Conservation (phyloP, 805 yeast genomes). For the Pichia scutulata region DNA sequence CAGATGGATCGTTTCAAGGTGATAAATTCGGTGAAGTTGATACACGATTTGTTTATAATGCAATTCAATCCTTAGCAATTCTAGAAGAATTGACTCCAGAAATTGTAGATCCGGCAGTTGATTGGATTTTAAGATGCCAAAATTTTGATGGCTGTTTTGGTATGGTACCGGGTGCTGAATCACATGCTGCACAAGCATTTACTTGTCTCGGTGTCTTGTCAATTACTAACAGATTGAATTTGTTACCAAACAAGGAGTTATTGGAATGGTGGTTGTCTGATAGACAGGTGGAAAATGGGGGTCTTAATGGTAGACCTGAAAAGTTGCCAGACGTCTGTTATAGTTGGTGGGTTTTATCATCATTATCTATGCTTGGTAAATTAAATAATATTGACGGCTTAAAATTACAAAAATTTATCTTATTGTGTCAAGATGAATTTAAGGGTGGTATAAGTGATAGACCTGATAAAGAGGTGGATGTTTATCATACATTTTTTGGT, state of each 20-base stretch:
- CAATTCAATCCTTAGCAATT: constrained; percentile 64
- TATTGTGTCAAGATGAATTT: constrained; percentile 66
- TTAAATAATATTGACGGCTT: constrained; percentile 70
- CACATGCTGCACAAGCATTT: constrained; percentile 88
- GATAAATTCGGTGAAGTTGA: constrained; percentile 91
- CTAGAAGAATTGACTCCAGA: constrained; percentile 49
- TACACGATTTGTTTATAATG: constrained; percentile 82
- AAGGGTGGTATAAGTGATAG: constrained; percentile 92
- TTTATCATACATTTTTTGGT: constrained; percentile 88
- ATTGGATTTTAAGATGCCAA: constrained; percentile 59
- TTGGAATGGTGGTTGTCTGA: constrained; percentile 87
- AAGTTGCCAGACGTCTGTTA: constrained; percentile 97
- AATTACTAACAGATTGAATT: constrained; percentile 51
- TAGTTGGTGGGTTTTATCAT: constrained; percentile 93
- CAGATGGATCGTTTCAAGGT: constrained; percentile 77
- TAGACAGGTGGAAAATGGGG: constrained; percentile 81
- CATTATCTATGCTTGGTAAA: constrained; percentile 57
- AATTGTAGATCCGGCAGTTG: constrained; percentile 49
- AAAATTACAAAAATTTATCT: constrained; percentile 57
- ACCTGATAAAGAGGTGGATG: constrained; percentile 85
- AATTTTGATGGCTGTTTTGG: constrained; percentile 98
- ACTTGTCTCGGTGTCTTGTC: constrained; percentile 80
- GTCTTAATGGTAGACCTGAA: constrained; percentile 93
- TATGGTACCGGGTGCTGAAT: constrained; percentile 86
- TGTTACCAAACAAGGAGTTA: constrained; percentile 34